These are phyloP conservation scores for Chlamydomonas sphaeroides DNA, from an alignment of 139 green algal species.

Conservation along the genomic window DNA sequence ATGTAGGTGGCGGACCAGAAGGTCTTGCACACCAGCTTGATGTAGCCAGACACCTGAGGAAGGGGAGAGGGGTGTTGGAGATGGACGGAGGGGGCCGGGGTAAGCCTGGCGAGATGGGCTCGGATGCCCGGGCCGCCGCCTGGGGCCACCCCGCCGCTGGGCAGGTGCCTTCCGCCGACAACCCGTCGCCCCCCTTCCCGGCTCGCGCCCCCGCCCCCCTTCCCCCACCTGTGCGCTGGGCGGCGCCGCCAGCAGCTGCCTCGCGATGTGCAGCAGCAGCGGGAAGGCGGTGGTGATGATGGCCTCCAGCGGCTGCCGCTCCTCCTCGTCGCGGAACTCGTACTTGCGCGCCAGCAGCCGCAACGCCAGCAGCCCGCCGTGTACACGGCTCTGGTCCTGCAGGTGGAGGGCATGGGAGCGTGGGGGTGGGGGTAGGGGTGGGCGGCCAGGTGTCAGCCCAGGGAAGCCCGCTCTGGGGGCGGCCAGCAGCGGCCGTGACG, in stretches of 20 bases:
- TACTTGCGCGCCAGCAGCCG: slow-evolving; percentile 94
- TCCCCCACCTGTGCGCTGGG: slow-evolving; percentile 59
- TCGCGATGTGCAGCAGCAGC: slow-evolving; percentile 59
- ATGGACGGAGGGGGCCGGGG: neutral
- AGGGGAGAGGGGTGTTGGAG: neutral
- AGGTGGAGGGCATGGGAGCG: neutral
- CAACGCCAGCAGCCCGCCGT: slow-evolving; percentile 83
- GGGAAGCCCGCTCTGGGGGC: too few species aligned
- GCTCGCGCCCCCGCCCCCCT: neutral
- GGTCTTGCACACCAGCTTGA: slow-evolving; percentile 86
- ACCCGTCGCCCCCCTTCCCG: too few species aligned
- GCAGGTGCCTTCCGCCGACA: too few species aligned
- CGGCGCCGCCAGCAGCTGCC: slow-evolving; percentile 72
- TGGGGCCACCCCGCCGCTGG: too few species aligned
- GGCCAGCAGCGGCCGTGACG: too few species aligned
- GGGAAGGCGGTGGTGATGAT: slow-evolving; percentile 81
- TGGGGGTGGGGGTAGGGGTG: neutral
- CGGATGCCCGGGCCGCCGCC: too few species aligned
- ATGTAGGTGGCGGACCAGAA: slow-evolving; percentile 95
- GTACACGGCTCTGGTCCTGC: slow-evolving; percentile 79
- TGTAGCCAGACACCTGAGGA: slow-evolving; percentile 54
- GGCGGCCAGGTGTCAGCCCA: neutral
- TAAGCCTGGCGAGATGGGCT: too few species aligned
- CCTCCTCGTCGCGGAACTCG: slow-evolving; percentile 92
- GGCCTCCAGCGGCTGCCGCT: slow-evolving; percentile 49